Base-by-base conservation (phyloP, 257 asterid genomes). In the Misopates orontium region DNA sequence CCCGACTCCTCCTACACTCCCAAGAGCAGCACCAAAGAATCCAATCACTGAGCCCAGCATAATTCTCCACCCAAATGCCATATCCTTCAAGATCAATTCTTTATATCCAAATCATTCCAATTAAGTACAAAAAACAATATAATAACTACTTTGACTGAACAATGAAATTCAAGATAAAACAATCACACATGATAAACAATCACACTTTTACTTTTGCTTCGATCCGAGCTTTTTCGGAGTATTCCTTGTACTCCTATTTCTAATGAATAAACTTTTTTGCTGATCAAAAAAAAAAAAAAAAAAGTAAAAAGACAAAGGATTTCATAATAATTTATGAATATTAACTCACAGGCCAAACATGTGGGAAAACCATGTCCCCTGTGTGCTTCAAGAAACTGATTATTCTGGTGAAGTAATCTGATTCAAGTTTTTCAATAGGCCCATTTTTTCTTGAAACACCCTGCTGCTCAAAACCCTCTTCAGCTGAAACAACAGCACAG, bases 11-110 rank as follows among this genome's bases (percentile, higher is more conserved):
- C 87, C 90, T 20, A 84, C 79, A 28, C 90, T 84, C 40, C 85
- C 90, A 64, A 84, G 78, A 64, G 90, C 90, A 72, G 87, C 90
- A 72, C 87, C 90, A 56, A 84, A 66, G 82, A 84, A 84, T 72
- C 85, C 90, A 75, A 84, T 71, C 69, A 81, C 75, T 47, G 84
- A 61, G 15, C 85, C 87, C 56, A 73, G 19, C 50, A 75, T 76
- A 57, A 79, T 68, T 58, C 79, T 79, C 90, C 90, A 84, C 4
- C 87, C 85, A 66, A 82, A 84, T 69, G 77, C 79, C 74, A 82
- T 62, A 13, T 82, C 81, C 90, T 84, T 74, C 53, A 62, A 66
- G 54, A 7, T 66, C 54, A 58, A n/a, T 17, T 48, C 22, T 53
- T 6, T 2, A 36, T 2, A 52, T 0, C 36, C 5, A 42, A 56